These are phyloP conservation scores for Earliella scabrosa DNA, from an alignment of 1,284 basidiomycete species.

Conservation along the genomic window DNA sequence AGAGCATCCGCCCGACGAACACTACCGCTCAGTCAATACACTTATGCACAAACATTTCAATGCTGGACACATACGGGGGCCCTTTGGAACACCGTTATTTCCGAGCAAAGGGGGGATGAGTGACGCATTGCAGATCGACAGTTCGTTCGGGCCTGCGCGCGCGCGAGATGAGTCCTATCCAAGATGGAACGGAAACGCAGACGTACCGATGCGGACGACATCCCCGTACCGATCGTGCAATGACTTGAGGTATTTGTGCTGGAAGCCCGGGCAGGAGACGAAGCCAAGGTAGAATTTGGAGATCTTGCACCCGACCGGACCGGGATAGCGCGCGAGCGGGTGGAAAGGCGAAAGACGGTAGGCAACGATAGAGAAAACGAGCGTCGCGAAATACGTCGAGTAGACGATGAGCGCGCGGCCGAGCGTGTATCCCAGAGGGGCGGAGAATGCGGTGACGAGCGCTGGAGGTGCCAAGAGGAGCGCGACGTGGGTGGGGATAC, in stretches of 20 bases:
- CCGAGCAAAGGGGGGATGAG: background rate
- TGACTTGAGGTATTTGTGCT: constrained; percentile 27
- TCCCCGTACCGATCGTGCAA: constrained; percentile 36
- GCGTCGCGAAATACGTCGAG: background rate
- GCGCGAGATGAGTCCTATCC: background rate
- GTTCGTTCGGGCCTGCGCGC: constrained; percentile 6
- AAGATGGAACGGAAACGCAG: too few species aligned
- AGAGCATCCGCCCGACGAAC: background rate
- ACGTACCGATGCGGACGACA: constrained; percentile 34
- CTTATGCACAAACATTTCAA: too few species aligned
- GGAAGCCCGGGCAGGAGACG: constrained; percentile 22
- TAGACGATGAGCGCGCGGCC: too few species aligned
- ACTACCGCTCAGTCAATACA: background rate
- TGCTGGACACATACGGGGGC: background rate
- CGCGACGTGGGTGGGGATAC: background rate
- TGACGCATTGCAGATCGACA: constrained; percentile 1
- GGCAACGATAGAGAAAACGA: constrained; percentile 20
- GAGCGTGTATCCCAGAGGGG: too few species aligned
- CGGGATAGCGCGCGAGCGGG: constrained; percentile 35
- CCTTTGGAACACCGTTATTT: background rate
- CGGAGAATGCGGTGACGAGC: background rate
- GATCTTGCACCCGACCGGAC: constrained; percentile 30
- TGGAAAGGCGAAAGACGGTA: constrained; percentile 38
- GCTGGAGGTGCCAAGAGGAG: background rate
- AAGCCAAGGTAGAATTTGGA: constrained; percentile 30